Percentiles rank a stretch among this genome's conserved stretches.
These are phyloP conservation scores for Begonia peltatifolia DNA, from an alignment of 306 rosid species.

Conservation along the genomic window DNA sequence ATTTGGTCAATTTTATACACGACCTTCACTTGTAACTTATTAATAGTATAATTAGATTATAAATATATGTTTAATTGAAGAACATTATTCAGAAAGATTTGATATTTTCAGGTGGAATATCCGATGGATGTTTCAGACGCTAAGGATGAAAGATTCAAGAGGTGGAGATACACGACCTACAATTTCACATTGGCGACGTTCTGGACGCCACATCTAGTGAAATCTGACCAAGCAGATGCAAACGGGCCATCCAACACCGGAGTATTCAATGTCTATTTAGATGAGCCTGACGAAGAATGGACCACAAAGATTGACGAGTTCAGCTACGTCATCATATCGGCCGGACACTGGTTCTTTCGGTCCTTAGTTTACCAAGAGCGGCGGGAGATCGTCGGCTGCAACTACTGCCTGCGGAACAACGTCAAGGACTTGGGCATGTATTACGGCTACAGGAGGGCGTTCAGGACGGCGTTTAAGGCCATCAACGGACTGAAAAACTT, in stretches of 20 bases:
- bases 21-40: no score
- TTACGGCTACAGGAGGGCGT: conserved; percentile 56
- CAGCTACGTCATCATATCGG: conserved; percentile 48
- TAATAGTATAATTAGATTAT: no score
- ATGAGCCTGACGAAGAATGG: conserved; percentile 66
- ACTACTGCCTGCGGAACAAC: conserved; percentile 41
- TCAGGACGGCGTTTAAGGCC: conserved; percentile 51
- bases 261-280: conserved; percentile 48
- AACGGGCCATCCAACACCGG: conserved; percentile 41
- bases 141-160: conserved; percentile 35
- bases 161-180: conserved; percentile 62
- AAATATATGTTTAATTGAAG: no score
- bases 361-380: conserved; percentile 43
- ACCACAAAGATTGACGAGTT: conserved; percentile 35
- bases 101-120: conserved; percentile 50
- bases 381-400: conserved; percentile 46
- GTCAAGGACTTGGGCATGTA: conserved; percentile 49
- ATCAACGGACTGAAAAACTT: conserved; percentile 35
- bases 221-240: conserved; percentile 25
- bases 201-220: conserved; percentile 80
- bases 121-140: conserved; percentile 56
- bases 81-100: no score
- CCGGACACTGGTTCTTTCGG: conserved; percentile 74
- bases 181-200: conserved; percentile 65
- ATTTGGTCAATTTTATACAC: no score